These are phyloP conservation scores for Rhizomucor pusillus DNA, from an alignment of 371 early-diverging fungal species.

Conservation along the genomic window DNA sequence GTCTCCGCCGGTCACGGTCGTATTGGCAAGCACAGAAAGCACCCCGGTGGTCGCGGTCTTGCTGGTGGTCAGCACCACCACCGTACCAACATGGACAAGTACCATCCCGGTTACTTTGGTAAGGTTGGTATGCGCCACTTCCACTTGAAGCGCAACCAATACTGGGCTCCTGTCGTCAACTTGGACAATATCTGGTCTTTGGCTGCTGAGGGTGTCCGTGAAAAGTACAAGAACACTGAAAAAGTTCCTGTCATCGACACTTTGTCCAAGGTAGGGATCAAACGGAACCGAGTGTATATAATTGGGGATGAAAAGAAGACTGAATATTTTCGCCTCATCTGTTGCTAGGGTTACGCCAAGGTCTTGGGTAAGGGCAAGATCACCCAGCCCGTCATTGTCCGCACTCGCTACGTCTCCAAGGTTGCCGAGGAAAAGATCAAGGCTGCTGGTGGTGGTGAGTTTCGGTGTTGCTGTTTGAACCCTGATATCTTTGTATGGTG, in stretches of 20 bases:
- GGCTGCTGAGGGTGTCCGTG: slow-evolving; percentile 90
- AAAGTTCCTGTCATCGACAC: slow-evolving; percentile 95
- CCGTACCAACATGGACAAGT: slow-evolving; percentile 99
- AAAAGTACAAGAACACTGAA: slow-evolving; percentile 85
- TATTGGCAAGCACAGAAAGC: slow-evolving; percentile 99
- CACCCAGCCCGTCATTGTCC: slow-evolving; percentile 97
- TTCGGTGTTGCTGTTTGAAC: not conserved
- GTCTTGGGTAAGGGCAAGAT: slow-evolving; percentile 96
- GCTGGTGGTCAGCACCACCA: slow-evolving; percentile 99
- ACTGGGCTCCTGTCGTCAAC: slow-evolving; percentile 90
- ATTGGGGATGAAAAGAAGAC: not conserved
- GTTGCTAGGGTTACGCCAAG: slow-evolving; percentile 90
- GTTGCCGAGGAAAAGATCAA: slow-evolving; percentile 99
- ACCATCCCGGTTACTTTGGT: slow-evolving; percentile 99
- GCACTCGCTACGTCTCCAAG: slow-evolving; percentile 93
- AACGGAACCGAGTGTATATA: not conserved
- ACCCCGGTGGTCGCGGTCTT: slow-evolving; percentile 99
- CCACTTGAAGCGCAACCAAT: slow-evolving; percentile 95
- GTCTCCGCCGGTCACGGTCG: slow-evolving; percentile 95
- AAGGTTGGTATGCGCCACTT: slow-evolving; percentile 99
- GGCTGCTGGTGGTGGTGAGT: slow-evolving; percentile 91
- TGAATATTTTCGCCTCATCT: not conserved
- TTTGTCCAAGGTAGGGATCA: slow-evolving; percentile 62
- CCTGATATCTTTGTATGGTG: not conserved
- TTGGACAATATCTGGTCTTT: slow-evolving; percentile 94